Evolutionary conservation across 1,139 yeast genomes (phyloP).

Genomic region (Candida anutae): DNA sequence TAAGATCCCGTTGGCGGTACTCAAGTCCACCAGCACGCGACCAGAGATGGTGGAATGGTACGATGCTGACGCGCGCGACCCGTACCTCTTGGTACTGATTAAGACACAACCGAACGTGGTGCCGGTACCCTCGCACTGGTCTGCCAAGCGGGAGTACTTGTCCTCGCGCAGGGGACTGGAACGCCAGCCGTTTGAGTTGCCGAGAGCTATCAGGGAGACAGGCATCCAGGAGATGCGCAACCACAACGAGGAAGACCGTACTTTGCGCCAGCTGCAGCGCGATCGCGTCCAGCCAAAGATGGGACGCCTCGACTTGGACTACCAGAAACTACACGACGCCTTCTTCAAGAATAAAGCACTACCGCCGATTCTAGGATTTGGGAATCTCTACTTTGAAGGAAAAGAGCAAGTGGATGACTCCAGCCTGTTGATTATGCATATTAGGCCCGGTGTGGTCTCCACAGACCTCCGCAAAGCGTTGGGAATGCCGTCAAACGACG

Average conservation of each 20-base stretch:
- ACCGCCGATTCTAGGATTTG: conserved; percentile 61
- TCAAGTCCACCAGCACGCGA: conserved; percentile 50
- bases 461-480: conserved; percentile 55
- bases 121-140: conserved; percentile 86
- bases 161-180: conserved; percentile 66
- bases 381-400: conserved; percentile 79
- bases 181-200: conserved; percentile 67
- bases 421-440: conserved; percentile 26
- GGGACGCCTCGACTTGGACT: conserved; percentile 84
- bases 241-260: conserved; percentile 38
- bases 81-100: conserved; percentile 54
- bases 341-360: conserved; percentile 75
- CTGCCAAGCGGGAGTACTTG: conserved; percentile 69
- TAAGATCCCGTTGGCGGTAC: conserved; percentile 58
- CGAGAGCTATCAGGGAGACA: conserved; percentile 70
- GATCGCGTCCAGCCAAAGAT: conserved; percentile 86
- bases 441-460: conserved; percentile 67
- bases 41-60: conserved; percentile 84
- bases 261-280: conserved; percentile 68
- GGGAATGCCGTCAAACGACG: conserved; percentile 51
- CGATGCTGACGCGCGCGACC: conserved; percentile 82
- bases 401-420: conserved; percentile 48
- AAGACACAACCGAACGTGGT: conserved; percentile 63
- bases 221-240: conserved; percentile 88
- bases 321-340: conserved; percentile 74